These are phyloP conservation scores for Salix viminalis DNA, from an alignment of 345 rosid genomes.

Conservation along the genomic window DNA sequence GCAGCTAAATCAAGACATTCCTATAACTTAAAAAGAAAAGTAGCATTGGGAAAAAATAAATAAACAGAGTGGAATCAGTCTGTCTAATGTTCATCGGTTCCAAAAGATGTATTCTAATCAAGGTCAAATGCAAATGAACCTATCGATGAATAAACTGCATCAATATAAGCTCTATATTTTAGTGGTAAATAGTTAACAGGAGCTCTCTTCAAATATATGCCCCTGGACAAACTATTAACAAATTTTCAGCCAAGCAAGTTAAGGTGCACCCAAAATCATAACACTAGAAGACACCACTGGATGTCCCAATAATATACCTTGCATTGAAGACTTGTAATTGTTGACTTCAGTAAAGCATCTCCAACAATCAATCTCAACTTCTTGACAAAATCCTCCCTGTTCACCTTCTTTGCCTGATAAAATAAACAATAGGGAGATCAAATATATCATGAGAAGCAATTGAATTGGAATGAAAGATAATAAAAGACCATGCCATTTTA, in stretches of 20 bases:
- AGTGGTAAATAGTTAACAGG: not conserved
- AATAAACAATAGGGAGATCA: not conserved
- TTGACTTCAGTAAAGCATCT: conserved; percentile 62
- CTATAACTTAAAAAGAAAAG: not conserved
- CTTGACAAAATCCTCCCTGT: conserved; percentile 64
- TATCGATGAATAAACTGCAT: not conserved
- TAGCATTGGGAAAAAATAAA: not conserved
- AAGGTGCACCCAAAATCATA: not conserved
- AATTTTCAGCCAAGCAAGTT: not conserved
- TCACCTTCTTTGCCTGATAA: conserved; percentile 56
- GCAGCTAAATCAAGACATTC: not conserved
- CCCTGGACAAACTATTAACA: not conserved
- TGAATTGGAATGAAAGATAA: not conserved
- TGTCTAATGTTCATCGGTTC: not conserved
- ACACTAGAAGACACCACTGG: not conserved
- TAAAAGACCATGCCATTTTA: not conserved
- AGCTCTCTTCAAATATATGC: not conserved
- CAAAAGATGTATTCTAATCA: not conserved
- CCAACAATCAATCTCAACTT: conserved; percentile 66
- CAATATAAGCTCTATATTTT: not conserved
- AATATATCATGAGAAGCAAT: not conserved
- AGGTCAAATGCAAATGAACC: not conserved
- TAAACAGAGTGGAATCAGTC: not conserved
- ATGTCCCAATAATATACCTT: conserved; percentile 34
- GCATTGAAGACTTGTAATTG: conserved; percentile 65